Conservation (phyloP, 805 yeast species). For the Metschnikowia koreensis region DNA sequence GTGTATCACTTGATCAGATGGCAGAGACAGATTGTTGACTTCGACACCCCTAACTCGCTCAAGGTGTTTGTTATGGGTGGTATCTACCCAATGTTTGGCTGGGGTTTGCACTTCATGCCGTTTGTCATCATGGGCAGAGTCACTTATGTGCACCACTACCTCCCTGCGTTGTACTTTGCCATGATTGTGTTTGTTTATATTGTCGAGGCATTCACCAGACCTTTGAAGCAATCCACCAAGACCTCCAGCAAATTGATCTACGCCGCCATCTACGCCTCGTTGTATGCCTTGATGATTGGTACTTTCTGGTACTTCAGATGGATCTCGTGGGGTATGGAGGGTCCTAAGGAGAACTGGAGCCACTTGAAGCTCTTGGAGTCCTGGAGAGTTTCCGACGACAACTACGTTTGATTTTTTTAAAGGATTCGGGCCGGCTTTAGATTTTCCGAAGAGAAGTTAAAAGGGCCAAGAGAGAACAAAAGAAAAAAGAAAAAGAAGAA, state of each 20-base stretch:
- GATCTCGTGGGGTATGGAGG: conserved; percentile 78
- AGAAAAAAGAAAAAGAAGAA: background rate
- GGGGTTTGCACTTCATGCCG: conserved; percentile 87
- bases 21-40: conserved; percentile 70
- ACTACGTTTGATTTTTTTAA: conserved; percentile 21
- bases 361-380: conserved; percentile 39
- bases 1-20: conserved; percentile 47
- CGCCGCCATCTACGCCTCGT: conserved; percentile 38
- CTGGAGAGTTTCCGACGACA: conserved; percentile 44
- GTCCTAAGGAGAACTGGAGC: conserved; percentile 38
- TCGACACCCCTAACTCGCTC: conserved; percentile 45
- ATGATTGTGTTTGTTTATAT: conserved; percentile 68
- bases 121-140: conserved; percentile 94
- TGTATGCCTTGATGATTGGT: conserved; percentile 53
- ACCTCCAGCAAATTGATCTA: conserved; percentile 8
- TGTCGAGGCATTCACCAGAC: conserved; percentile 46
- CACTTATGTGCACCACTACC: conserved; percentile 93
- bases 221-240: conserved; percentile 15
- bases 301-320: conserved; percentile 62
- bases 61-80: conserved; percentile 68
- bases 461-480: background rate
- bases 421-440: background rate
- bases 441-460: background rate
- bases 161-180: conserved; percentile 95
- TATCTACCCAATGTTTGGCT: conserved; percentile 81